A percentile compares a stretch with the other conserved stretches of the same genome.
phyloP scores from a whole-genome alignment of 2,329 filamentous ascomycete genomes.

The Hymenoscyphus repandus region DNA sequence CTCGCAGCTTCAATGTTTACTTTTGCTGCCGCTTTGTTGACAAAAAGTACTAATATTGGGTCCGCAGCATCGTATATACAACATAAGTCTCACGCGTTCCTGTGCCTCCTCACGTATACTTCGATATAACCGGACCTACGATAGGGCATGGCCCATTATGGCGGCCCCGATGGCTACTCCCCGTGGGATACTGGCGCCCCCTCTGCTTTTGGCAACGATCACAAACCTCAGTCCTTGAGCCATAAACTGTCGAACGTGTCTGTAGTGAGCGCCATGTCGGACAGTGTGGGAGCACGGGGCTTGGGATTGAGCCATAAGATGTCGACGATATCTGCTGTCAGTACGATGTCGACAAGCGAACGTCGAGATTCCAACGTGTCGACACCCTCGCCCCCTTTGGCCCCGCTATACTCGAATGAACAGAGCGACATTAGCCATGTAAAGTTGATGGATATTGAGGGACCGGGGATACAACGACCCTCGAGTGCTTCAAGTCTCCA shows the following conservation, averaged over 20 bases:
- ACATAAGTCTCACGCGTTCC: neutral
- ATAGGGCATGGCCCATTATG: conserved; percentile 22
- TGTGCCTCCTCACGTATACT: neutral
- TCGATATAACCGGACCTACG: neutral
- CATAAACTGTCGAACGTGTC: conserved; percentile 6
- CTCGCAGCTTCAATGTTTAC: too few species aligned
- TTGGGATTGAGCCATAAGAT: conserved; percentile 1
- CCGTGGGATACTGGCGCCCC: conserved; percentile 12
- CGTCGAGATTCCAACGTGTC: conserved; percentile 20
- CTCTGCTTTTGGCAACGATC: conserved; percentile 2
- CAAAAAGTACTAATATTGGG: too few species aligned
- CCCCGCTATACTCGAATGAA: conserved; percentile 14
- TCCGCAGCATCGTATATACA: neutral
- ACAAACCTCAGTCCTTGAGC: conserved; percentile 1
- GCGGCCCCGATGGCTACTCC: conserved; percentile 12
- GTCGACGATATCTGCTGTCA: conserved; percentile 6
- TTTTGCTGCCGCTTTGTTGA: too few species aligned
- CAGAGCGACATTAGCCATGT: conserved; percentile 25
- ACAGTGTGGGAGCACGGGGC: neutral
- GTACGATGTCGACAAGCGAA: conserved; percentile 3
- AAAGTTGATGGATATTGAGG: conserved; percentile 13
- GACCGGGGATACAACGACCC: conserved; percentile 9
- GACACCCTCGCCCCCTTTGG: conserved; percentile 12
- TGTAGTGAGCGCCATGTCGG: conserved; percentile 3
- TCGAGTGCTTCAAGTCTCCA: conserved; percentile 7